These are phyloP conservation scores for Lagenaria siceraria DNA, from an alignment of 306 rosid genomes.

Conservation along the genomic window DNA sequence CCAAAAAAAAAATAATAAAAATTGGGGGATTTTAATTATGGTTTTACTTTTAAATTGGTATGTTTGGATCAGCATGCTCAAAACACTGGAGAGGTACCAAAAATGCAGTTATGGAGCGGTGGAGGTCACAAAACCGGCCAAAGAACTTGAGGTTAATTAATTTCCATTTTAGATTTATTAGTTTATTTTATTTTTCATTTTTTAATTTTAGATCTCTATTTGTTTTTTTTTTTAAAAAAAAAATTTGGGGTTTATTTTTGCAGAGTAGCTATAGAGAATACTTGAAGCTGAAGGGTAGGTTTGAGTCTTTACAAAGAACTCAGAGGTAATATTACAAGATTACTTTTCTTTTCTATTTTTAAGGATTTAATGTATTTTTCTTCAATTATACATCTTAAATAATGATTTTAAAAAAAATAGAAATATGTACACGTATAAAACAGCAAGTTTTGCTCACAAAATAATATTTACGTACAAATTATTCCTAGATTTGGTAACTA, in stretches of 20 bases:
- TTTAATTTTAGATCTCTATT: not conserved
- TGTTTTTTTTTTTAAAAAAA: too few relatives aligned
- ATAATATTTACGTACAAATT: not conserved
- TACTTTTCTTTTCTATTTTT: not conserved
- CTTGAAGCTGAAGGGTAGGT: conserved; percentile 72
- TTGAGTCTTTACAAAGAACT: conserved; percentile 82
- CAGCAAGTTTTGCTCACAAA: not conserved
- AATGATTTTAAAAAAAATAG: too few relatives aligned
- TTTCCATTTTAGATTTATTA: not conserved
- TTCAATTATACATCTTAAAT: not conserved
- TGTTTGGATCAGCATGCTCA: conserved; percentile 19
- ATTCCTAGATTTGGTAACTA: not conserved
- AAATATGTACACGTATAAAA: not conserved
- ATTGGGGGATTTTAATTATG: too few relatives aligned
- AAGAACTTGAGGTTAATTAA: conserved; percentile 91
- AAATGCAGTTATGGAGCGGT: conserved; percentile 93
- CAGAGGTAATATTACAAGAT: conserved; percentile 46
- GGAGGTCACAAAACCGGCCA: conserved; percentile 67
- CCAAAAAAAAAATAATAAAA: too few relatives aligned
- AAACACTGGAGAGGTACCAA: conserved; percentile 62
- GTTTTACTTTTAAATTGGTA: too few relatives aligned
- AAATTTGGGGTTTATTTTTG: not conserved
- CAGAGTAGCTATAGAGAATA: conserved; percentile 92
- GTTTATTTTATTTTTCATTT: too few relatives aligned
- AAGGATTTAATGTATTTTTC: not conserved